Base-by-base conservation (phyloP, 2,329 filamentous ascomycete species). In the Botrytis tulipae region DNA sequence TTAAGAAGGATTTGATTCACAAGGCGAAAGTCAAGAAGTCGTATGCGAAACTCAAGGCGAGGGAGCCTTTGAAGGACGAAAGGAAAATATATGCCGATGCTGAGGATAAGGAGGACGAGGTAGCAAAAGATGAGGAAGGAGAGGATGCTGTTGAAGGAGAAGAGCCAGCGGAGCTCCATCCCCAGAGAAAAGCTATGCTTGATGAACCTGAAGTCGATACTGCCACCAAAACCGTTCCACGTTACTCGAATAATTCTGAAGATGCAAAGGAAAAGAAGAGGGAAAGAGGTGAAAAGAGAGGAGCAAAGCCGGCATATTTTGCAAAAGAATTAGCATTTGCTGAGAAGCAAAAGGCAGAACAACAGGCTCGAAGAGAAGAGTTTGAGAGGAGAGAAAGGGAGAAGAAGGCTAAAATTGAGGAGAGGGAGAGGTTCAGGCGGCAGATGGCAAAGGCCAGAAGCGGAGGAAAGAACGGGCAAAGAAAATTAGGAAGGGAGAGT, bases 21-120 rank as follows among this genome's bases (percentile, higher is more conserved):
- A 97, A 96, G 82, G 94, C 95, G 75, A 97, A 98, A 83, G 87
- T 97, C 76, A 96, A 95, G 84, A 97, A 97, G 83, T 89, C 92
- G 60, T 98, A 97, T 81, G 92, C 92, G 76, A 98, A 97, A 83
- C 85, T 97, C 76, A 95, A 95, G 83, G 90, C 90, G 59, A 78
- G 78, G 71, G 79, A 81, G 73, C 73, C 74, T 14, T n/a, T 46
- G 22, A 48, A 61, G 40, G 62, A 48, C 1, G 71, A 60, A 35
- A 68, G 62, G 20, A 69, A 72, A 22, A 9, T 72, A 35, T 72
- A 72, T 35, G 63, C 25, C 22, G 61, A 59, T 20, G 18, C 22
- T n/a, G 32, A 59, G 48, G 10, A 68, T 20, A 57, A 68, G 32
- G 62, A 37, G 25, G 63, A 44, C 8, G 51, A 46, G 29, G 22